A percentile compares a stretch with the other conserved stretches of the same genome.
phyloP scores from a whole-genome alignment of 2,329 filamentous ascomycete species.

The Scorias spongiosa region DNA sequence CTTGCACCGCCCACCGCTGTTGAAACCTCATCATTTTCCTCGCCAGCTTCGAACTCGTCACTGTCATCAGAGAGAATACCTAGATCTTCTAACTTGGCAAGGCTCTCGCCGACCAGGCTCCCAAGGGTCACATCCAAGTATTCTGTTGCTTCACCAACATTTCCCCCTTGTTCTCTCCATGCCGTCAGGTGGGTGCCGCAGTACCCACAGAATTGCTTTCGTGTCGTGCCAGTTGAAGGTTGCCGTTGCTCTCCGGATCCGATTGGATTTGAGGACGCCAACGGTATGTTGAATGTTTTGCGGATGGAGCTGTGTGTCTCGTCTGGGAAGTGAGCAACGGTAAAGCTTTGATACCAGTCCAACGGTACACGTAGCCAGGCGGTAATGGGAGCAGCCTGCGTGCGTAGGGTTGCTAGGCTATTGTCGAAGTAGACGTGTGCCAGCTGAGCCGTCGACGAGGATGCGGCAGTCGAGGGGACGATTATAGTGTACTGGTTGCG shows the following conservation, averaged over 20 bases:
- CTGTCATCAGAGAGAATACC: constrained; percentile 44
- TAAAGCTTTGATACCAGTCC: constrained; percentile 62
- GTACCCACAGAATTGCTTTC: constrained; percentile 78
- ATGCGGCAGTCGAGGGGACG: constrained; percentile 42
- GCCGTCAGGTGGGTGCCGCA: constrained; percentile 75
- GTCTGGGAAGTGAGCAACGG: constrained; percentile 61
- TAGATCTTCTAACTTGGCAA: constrained; percentile 57
- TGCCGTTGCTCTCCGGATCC: background rate
- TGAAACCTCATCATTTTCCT: constrained; percentile 16
- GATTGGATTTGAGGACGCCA: background rate
- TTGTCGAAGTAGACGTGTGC: constrained; percentile 64
- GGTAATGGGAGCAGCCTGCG: constrained; percentile 56
- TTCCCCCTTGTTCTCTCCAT: constrained; percentile 40
- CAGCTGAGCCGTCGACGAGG: constrained; percentile 23
- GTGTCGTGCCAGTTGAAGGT: constrained; percentile 21
- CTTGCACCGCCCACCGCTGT: background rate
- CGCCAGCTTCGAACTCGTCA: constrained; percentile 16
- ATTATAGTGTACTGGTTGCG: constrained; percentile 67
- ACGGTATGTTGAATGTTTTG: constrained; percentile 24
- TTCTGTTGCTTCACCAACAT: constrained; percentile 35
- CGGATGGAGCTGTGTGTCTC: constrained; percentile 40
- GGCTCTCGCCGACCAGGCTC: constrained; percentile 54
- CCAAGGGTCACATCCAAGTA: constrained; percentile 73
- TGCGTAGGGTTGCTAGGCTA: constrained; percentile 39
- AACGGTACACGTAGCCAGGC: constrained; percentile 75